phyloP scores from a whole-genome alignment of 2,329 filamentous ascomycete genomes.

The Lachnellula suecica region DNA sequence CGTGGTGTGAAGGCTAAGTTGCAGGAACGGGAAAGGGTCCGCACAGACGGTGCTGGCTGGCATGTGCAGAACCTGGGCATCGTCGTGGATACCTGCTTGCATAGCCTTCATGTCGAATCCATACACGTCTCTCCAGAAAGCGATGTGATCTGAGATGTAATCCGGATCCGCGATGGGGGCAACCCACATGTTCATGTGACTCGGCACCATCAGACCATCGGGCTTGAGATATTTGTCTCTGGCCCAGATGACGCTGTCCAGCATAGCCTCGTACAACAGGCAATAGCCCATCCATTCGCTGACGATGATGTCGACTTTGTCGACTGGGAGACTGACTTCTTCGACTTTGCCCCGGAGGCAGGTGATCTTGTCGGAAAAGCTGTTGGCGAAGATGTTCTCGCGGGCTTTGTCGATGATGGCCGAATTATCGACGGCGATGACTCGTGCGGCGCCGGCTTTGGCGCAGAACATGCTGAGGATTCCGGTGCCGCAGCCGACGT shows the following conservation, averaged over 20 bases:
- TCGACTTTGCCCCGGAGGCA: conserved; percentile 85
- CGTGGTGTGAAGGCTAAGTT: conserved; percentile 74
- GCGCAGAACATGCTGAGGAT: conserved; percentile 96
- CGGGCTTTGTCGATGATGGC: conserved; percentile 85
- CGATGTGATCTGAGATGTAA: conserved; percentile 73
- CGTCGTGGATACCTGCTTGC: conserved; percentile 78
- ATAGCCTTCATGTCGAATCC: conserved; percentile 94
- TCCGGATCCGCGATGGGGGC: conserved; percentile 78
- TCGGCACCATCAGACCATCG: conserved; percentile 82
- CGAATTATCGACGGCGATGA: conserved; percentile 90
- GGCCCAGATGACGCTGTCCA: conserved; percentile 86
- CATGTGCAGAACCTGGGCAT: conserved; percentile 76
- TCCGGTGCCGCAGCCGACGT: conserved; percentile 85
- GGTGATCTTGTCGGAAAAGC: conserved; percentile 70
- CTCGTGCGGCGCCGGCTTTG: conserved; percentile 79
- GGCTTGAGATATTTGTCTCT: conserved; percentile 82
- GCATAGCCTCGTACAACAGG: conserved; percentile 92
- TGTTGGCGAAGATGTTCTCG: conserved; percentile 82
- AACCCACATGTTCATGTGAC: conserved; percentile 78
- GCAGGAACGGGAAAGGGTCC: conserved; percentile 63
- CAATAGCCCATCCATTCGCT: conserved; percentile 99
- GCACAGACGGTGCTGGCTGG: conserved; percentile 60
- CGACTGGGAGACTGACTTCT: conserved; percentile 75
- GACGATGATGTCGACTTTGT: conserved; percentile 88
- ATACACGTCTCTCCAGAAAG: conserved; percentile 91